A percentile compares a stretch with the other conserved stretches of the same genome.
Evolutionary conservation across 148 eudicot species (phyloP).

Genomic region (Salicornia ramosissima): DNA sequence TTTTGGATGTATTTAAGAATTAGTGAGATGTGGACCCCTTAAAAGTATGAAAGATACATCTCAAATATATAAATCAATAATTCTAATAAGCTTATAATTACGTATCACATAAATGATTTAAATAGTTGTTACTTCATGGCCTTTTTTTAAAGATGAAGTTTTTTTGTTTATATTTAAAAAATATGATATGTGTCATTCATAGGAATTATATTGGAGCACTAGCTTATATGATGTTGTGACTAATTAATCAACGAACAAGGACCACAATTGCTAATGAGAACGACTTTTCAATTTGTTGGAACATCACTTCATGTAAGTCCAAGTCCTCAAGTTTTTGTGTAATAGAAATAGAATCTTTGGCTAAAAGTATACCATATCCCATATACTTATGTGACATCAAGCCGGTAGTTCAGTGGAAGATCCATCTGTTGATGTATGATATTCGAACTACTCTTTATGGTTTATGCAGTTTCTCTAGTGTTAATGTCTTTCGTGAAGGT

Average conservation of each 20-base stretch:
- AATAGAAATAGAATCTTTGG: background rate
- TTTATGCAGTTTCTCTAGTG: too few species aligned
- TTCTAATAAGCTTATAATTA: conserved; percentile 15
- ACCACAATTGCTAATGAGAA: background rate
- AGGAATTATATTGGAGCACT: background rate
- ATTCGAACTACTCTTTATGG: too few species aligned
- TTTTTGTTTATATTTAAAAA: too few species aligned
- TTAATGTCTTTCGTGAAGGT: too few species aligned
- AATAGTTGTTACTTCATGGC: background rate
- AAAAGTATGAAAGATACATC: background rate
- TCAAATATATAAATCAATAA: conserved; percentile 16
- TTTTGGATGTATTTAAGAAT: background rate
- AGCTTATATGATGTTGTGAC: background rate
- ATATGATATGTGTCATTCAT: background rate
- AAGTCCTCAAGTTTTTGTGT: background rate
- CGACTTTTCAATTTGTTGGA: background rate
- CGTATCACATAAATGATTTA: background rate
- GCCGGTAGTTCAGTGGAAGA: too few species aligned
- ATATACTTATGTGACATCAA: too few species aligned
- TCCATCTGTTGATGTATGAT: too few species aligned
- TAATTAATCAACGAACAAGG: background rate
- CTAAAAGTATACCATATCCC: background rate
- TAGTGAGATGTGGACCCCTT: conserved; percentile 12
- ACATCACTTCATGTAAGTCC: background rate
- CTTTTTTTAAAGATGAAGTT: too few species aligned